Evolutionary conservation across 192 early-diverging fungal species (phyloP).

Genomic region (Dispira parvispora): DNA sequence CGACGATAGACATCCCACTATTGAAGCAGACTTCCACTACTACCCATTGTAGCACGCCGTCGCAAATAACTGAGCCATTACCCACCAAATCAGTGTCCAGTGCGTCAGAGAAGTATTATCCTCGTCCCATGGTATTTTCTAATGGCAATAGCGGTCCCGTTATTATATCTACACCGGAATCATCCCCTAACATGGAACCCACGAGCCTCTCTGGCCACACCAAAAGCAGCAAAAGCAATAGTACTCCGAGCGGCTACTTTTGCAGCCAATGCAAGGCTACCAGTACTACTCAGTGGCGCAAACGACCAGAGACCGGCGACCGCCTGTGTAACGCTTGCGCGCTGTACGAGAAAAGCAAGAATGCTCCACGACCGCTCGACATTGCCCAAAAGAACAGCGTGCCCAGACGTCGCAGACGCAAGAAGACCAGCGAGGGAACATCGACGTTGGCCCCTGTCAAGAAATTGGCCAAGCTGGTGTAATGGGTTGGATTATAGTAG

Average conservation of each 20-base stretch:
- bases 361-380: not conserved
- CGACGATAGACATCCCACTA: no score
- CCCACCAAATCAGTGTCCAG: not conserved
- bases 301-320: not conserved
- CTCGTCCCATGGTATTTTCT: not conserved
- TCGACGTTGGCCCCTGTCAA: no score
- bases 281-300: slow-evolving; percentile 2
- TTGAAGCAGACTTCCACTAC: no score
- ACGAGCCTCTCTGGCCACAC: not conserved
- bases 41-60: not conserved
- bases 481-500: no score
- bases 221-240: no score
- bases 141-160: not conserved
- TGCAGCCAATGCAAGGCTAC: not conserved
- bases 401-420: not conserved
- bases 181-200: not conserved
- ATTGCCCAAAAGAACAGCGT: not conserved
- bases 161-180: not conserved
- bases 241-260: not conserved
- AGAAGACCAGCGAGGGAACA: not conserved
- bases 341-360: not conserved
- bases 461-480: no score
- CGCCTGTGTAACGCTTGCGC: not conserved
- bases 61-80: not conserved
- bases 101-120: not conserved